phyloP scores from a whole-genome alignment of 1,284 basidiomycete species.

The Pseudozyma sp. region DNA sequence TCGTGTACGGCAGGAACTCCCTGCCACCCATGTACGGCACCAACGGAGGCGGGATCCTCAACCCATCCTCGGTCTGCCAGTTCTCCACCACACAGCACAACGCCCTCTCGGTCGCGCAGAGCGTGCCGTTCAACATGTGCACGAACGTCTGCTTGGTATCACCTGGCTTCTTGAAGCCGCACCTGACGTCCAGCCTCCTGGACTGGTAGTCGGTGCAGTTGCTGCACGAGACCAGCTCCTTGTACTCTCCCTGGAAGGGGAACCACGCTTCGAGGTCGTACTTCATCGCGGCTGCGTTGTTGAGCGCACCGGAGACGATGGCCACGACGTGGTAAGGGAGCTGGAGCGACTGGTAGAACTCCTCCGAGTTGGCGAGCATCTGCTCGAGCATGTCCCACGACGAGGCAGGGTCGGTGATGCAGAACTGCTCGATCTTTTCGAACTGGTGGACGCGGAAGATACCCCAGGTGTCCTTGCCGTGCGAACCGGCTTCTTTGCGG shows the following conservation, averaged over 20 bases:
- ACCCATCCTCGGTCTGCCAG: slow-evolving; percentile 94
- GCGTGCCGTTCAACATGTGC: slow-evolving; percentile 77
- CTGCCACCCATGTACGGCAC: slow-evolving; percentile 96
- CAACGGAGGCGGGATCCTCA: slow-evolving; percentile 87
- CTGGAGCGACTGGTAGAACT: slow-evolving; percentile 93
- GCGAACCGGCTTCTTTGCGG: slow-evolving; percentile 96
- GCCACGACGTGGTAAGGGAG: slow-evolving; percentile 91
- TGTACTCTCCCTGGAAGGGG: slow-evolving; percentile 95
- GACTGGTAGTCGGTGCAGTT: slow-evolving; percentile 72
- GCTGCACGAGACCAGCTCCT: slow-evolving; percentile 76
- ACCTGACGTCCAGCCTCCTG: slow-evolving; percentile 63
- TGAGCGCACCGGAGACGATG: slow-evolving; percentile 96
- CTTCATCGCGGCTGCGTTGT: slow-evolving; percentile 96
- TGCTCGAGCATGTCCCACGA: slow-evolving; percentile 93
- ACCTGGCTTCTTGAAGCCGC: slow-evolving; percentile 67
- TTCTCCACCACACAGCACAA: slow-evolving; percentile 99
- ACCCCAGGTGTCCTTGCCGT: slow-evolving; percentile 98
- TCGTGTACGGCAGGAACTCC: slow-evolving; percentile 88
- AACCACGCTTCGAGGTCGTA: slow-evolving; percentile 99
- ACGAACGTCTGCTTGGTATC: slow-evolving; percentile 67
- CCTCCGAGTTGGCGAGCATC: slow-evolving; percentile 90
- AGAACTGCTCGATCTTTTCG: slow-evolving; percentile 96
- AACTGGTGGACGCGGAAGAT: slow-evolving; percentile 99
- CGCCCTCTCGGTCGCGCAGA: slow-evolving; percentile 95
- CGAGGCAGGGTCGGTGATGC: slow-evolving; percentile 84